These are phyloP conservation scores for Penicillium turbatum DNA, from an alignment of 495 filamentous ascomycete genomes.

Conservation along the genomic window DNA sequence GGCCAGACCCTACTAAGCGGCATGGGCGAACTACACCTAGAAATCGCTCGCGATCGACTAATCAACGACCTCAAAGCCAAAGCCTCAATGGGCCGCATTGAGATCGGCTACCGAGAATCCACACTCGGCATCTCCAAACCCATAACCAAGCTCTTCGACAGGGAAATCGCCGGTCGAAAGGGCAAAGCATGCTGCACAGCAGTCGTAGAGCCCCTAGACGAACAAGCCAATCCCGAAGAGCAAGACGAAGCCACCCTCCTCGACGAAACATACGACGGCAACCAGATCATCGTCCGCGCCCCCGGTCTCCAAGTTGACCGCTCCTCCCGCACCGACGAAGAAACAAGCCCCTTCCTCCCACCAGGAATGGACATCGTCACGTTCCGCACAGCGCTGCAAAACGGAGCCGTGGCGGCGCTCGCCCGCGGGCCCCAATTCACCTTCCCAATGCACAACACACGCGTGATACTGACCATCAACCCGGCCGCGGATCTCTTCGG, in stretches of 20 bases:
- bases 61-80: slow-evolving; percentile 85
- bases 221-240: slow-evolving; percentile 19
- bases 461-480: slow-evolving; percentile 66
- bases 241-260: slow-evolving; percentile 29
- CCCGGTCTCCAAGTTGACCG: slow-evolving; percentile 40
- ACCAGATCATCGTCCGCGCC: slow-evolving; percentile 56
- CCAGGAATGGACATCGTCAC: slow-evolving; percentile 52
- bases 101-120: slow-evolving; percentile 91
- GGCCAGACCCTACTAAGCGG: slow-evolving; percentile 90
- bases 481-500: slow-evolving; percentile 61
- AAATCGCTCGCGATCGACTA: slow-evolving; percentile 86
- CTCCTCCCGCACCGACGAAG: slow-evolving; percentile 33
- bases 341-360: slow-evolving; percentile 45
- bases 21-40: slow-evolving; percentile 98
- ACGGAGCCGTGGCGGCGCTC: slow-evolving; percentile 79
- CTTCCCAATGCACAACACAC: slow-evolving; percentile 69
- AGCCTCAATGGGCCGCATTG: slow-evolving; percentile 85
- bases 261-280: slow-evolving; percentile 42
- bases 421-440: slow-evolving; percentile 74
- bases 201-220: slow-evolving; percentile 55
- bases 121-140: slow-evolving; percentile 49
- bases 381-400: slow-evolving; percentile 62
- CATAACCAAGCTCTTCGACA: slow-evolving; percentile 65
- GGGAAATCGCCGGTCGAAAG: slow-evolving; percentile 71
- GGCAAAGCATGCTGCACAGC: slow-evolving; percentile 74